phyloP scores from a whole-genome alignment of 2,329 filamentous ascomycete species.

The Rhynchosporium agropyri region DNA sequence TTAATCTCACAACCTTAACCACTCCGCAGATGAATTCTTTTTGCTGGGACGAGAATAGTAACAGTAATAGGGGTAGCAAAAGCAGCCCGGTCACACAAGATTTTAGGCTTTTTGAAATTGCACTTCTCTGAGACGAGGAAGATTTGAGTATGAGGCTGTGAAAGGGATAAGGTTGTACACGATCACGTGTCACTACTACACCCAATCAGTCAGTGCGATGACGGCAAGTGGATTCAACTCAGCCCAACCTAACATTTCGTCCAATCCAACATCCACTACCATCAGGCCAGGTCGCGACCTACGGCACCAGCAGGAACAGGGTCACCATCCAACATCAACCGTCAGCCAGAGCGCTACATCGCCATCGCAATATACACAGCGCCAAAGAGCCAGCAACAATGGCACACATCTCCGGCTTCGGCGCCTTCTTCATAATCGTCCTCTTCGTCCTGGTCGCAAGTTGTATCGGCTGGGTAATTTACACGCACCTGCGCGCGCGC shows the following conservation, averaged over 20 bases:
- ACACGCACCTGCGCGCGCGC: slow-evolving; percentile 71
- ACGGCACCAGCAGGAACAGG: neutral
- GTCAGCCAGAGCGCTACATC: neutral
- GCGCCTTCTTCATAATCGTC: slow-evolving; percentile 74
- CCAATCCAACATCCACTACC: slow-evolving; percentile 6
- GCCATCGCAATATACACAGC: neutral
- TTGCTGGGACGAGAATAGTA: too few relatives aligned
- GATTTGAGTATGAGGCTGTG: slow-evolving; percentile 5
- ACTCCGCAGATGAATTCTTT: too few relatives aligned
- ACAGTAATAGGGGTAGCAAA: too few relatives aligned
- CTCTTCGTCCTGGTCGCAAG: slow-evolving; percentile 61
- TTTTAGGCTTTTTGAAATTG: neutral
- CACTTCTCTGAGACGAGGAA: slow-evolving; percentile 5
- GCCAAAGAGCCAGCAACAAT: slow-evolving; percentile 45
- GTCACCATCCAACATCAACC: neutral
- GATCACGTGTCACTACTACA: neutral
- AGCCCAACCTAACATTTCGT: neutral
- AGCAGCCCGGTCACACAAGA: too few relatives aligned
- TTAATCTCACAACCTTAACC: too few relatives aligned
- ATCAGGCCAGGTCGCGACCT: slow-evolving; percentile 1
- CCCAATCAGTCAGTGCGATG: neutral
- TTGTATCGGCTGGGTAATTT: slow-evolving; percentile 68
- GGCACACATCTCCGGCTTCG: slow-evolving; percentile 63
- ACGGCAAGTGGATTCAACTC: neutral
- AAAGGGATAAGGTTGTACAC: neutral